These are phyloP conservation scores for Bryoglossum gracile DNA, from an alignment of 495 filamentous ascomycete genomes.

Conservation along the genomic window DNA sequence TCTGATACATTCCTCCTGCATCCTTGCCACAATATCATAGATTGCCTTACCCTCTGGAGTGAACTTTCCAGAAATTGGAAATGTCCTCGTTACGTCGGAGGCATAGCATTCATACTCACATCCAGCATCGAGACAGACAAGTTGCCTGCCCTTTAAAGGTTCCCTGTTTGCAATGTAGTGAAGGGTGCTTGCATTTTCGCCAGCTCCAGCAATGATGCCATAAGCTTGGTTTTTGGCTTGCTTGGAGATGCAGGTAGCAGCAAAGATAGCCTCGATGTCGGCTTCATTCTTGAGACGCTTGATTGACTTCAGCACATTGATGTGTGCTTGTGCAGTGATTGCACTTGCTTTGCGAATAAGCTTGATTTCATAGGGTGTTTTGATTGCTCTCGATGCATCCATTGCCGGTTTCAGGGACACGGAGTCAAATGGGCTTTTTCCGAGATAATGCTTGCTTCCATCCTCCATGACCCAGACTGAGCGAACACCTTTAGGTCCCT, in stretches of 20 bases:
- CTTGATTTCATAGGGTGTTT: conserved; percentile 71
- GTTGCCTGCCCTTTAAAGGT: conserved; percentile 54
- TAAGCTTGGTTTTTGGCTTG: conserved; percentile 78
- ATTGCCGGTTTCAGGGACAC: conserved; percentile 52
- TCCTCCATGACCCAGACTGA: neutral
- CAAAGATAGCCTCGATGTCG: conserved; percentile 74
- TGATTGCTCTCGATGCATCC: conserved; percentile 65
- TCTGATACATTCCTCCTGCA: conserved; percentile 74
- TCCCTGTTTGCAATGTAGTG: conserved; percentile 80
- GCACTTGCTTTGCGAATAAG: conserved; percentile 72
- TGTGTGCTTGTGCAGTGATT: conserved; percentile 69
- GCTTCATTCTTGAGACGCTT: conserved; percentile 62
- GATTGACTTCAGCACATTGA: conserved; percentile 53
- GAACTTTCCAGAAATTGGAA: conserved; percentile 59
- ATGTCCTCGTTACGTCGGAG: conserved; percentile 82
- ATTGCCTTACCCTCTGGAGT: conserved; percentile 59
- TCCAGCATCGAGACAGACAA: conserved; percentile 79
- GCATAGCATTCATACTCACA: conserved; percentile 83
- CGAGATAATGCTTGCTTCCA: neutral
- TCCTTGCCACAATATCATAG: conserved; percentile 68
- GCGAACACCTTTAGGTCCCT: neutral
- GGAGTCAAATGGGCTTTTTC: conserved; percentile 28
- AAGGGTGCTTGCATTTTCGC: conserved; percentile 69
- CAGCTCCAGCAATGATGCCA: conserved; percentile 74
- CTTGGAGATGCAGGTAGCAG: conserved; percentile 57